Percentiles rank a stretch among this genome's conserved stretches.
These are phyloP conservation scores for Xylaria acuta DNA, from an alignment of 495 filamentous ascomycete species.

Conservation along the genomic window DNA sequence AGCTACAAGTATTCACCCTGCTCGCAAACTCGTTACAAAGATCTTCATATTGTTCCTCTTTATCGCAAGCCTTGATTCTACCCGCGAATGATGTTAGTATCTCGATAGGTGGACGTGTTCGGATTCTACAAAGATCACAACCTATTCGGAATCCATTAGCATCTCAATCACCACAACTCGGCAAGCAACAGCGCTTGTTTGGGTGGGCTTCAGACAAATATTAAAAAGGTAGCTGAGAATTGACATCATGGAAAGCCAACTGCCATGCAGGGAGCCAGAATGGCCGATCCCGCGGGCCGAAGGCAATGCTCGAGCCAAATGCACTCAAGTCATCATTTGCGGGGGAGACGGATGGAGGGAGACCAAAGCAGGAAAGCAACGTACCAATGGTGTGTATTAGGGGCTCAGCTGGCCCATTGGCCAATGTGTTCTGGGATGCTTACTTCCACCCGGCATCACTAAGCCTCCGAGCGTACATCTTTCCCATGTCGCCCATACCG, in stretches of 20 bases:
- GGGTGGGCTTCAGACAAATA: slow-evolving; percentile 74
- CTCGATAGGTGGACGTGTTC: background rate
- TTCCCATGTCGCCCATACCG: slow-evolving; percentile 99
- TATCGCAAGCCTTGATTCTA: slow-evolving; percentile 96
- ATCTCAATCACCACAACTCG: slow-evolving; percentile 17
- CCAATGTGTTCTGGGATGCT: slow-evolving; percentile 35
- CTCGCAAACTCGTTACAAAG: slow-evolving; percentile 78
- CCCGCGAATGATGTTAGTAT: slow-evolving; percentile 29
- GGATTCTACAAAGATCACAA: slow-evolving; percentile 18
- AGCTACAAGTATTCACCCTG: slow-evolving; percentile 59
- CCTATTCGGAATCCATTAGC: slow-evolving; percentile 32
- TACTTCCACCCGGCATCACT: slow-evolving; percentile 96
- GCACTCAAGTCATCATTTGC: slow-evolving; percentile 98
- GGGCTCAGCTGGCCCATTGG: slow-evolving; percentile 26
- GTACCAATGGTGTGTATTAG: slow-evolving; percentile 31
- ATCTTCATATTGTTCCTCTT: slow-evolving; percentile 78
- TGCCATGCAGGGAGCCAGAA: slow-evolving; percentile 40
- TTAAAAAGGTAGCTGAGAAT: slow-evolving; percentile 93
- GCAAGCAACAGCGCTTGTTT: slow-evolving; percentile 25
- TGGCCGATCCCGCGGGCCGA: slow-evolving; percentile 46
- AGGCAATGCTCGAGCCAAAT: slow-evolving; percentile 98
- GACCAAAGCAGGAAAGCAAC: slow-evolving; percentile 33
- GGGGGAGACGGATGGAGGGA: slow-evolving; percentile 31
- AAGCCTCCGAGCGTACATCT: slow-evolving; percentile 93
- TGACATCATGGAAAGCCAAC: slow-evolving; percentile 90